Conservation (phyloP, 495 filamentous ascomycete genomes). For the Penicillium lividum region DNA sequence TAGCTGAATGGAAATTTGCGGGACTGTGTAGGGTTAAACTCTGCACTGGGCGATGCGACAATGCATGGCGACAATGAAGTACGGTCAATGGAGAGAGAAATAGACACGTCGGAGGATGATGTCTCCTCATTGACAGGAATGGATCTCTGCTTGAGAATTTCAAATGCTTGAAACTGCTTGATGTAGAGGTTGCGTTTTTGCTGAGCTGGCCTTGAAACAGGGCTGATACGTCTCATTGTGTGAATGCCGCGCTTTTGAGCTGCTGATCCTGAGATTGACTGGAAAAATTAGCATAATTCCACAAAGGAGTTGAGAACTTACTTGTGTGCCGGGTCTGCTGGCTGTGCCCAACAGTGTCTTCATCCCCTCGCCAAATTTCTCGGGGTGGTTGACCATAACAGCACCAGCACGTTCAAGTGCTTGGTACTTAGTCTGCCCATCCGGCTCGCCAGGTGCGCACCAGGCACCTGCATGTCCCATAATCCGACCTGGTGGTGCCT, state of each 20-base stretch:
- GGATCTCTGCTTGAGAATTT: slow-evolving; percentile 56
- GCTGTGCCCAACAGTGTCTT: slow-evolving; percentile 52
- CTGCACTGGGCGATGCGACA: slow-evolving; percentile 55
- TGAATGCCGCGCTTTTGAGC: slow-evolving; percentile 54
- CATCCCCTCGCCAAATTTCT: slow-evolving; percentile 75
- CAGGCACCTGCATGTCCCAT: slow-evolving; percentile 93
- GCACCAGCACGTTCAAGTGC: slow-evolving; percentile 70
- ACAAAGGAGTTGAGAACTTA: slow-evolving; percentile 19
- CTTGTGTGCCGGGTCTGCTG: slow-evolving; percentile 23
- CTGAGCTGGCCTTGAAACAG: slow-evolving; percentile 7
- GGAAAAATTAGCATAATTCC: slow-evolving; percentile 14
- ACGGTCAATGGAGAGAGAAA: slow-evolving; percentile 69
- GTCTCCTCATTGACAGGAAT: slow-evolving; percentile 47
- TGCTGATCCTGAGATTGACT: slow-evolving; percentile 22
- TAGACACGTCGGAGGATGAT: slow-evolving; percentile 43
- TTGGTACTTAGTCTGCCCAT: slow-evolving; percentile 64
- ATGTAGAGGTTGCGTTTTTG: slow-evolving; percentile 63
- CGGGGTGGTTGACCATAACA: slow-evolving; percentile 77
- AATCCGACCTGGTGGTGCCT: slow-evolving; percentile 64
- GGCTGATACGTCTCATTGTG: slow-evolving; percentile 41
- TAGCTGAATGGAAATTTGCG: slow-evolving; percentile 67
- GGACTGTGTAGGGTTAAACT: slow-evolving; percentile 37
- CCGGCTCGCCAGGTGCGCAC: slow-evolving; percentile 65
- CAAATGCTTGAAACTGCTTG: slow-evolving; percentile 55
- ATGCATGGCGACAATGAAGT: slow-evolving; percentile 65